Conservation (phyloP, 2,329 filamentous ascomycete species). For the Beauveria sp. region DNA sequence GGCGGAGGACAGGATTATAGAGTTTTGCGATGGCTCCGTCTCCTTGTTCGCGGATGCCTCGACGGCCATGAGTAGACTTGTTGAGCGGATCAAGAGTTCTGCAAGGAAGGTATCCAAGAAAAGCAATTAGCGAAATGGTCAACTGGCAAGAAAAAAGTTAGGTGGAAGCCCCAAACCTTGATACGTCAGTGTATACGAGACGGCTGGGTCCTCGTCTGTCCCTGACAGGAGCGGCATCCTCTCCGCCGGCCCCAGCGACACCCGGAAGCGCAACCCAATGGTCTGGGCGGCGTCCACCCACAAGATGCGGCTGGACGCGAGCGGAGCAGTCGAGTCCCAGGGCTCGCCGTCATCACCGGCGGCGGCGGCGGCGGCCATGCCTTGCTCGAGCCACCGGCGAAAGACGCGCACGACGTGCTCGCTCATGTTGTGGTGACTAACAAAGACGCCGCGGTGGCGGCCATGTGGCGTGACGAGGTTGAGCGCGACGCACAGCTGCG, state of each 20-base stretch:
- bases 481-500: slow-evolving; percentile 61
- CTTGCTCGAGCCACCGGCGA: slow-evolving; percentile 59
- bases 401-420: slow-evolving; percentile 65
- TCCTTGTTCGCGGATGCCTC: background rate
- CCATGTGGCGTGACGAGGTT: slow-evolving; percentile 60
- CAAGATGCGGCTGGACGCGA: slow-evolving; percentile 38
- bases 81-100: slow-evolving; percentile 5
- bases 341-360: background rate
- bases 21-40: background rate
- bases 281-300: slow-evolving; percentile 58
- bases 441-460: slow-evolving; percentile 53
- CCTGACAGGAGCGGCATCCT: slow-evolving; percentile 47
- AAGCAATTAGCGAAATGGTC: background rate
- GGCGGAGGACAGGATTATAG: slow-evolving; percentile 1
- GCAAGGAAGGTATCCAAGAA: background rate
- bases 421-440: slow-evolving; percentile 57
- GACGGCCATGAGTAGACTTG: slow-evolving; percentile 8
- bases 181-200: slow-evolving; percentile 64
- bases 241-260: slow-evolving; percentile 32
- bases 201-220: slow-evolving; percentile 55
- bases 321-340: background rate
- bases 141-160: background rate
- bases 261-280: slow-evolving; percentile 62
- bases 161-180: slow-evolving; percentile 45
- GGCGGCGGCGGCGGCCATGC: slow-evolving; percentile 28